Base-by-base conservation (phyloP, 495 filamentous ascomycete genomes). In the Trichocladium uniseriatum region DNA sequence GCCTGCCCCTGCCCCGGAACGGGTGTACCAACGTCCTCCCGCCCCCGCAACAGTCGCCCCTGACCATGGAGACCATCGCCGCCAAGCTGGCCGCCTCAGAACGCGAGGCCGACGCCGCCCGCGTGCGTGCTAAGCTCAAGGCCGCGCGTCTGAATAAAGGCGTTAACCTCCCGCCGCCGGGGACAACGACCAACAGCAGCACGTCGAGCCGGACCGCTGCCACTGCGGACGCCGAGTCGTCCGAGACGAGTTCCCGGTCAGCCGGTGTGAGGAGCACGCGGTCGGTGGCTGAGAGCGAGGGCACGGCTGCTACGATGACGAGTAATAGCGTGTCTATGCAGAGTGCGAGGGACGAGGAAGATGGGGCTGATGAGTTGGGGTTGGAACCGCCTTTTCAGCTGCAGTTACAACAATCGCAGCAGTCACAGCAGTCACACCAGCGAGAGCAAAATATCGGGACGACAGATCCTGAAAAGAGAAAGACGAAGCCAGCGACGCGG, bases 71-170 rank as follows among this genome's bases (percentile, higher is more conserved):
- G 16, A 70, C 69, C 28, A 79, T 79, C 43, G 68, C 72, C 1
- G 76, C 74, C 13, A 79, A 78, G 49, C 67, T 78, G 0, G 76
- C 72, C 3, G 76, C 76, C 7, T 72, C 73, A 2, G 76, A 78
- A 43, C 65, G 75, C 40, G 74, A 79, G 34, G 76, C 76, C 9
- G 75, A 78, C 49, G 74, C 76, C 3, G 75, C 73, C 6, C 68
- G 75, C 40, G 75, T 77, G 0, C 62, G 74, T 14, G 76, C 76
- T 4, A 79, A 79, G 57, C 66, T 79, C 1, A 69, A 70, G 49
- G 74, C 76, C 6, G 70, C 70, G 14, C 52, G 69, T 6, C 53
- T 43, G 20, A 55, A 60, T 10, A 59, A 61, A 15, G 55, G 54
- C 22, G 38, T 49, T 29, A 51, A 49, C 22, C 38, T 62, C 27